Base-by-base conservation (phyloP, 768 basidiomycete genomes). In the Boletus sensibilis region DNA sequence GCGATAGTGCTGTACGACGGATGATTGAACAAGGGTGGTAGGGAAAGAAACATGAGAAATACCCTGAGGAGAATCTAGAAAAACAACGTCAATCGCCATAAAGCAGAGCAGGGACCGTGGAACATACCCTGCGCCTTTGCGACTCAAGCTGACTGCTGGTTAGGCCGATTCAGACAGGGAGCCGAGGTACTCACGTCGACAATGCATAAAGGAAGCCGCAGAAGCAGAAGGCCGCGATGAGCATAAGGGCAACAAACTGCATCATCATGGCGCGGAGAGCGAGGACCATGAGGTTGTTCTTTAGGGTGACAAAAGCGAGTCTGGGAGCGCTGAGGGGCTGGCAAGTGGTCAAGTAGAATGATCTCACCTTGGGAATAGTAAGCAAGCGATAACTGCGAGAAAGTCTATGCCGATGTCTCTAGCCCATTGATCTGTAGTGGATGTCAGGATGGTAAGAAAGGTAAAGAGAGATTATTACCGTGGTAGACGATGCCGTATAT, bases 201-300 rank as follows among this genome's bases (percentile, higher is more conserved):
- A 98, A 76, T 0, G 92, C 93, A 73, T 97, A 98, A 43, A 94
- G 71, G 71, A 98, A 98, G 3, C 94, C 94, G 34, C 86, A 84
- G 68, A 97, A 97, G 67, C 93, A 95, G 68, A 94, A 95, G 1
- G 82, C 85, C 5, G 93, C 92, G 18, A 94, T 88, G 31, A 86
- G 65, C 90, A 93, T 92, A 23, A 93, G 76, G n/a, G 83, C 75
- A 21, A 82, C 72, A 66, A 98, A 98, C 67, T 98, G 94, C 59
- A 87, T 78, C 55, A 98, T 84, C 94, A 98, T 96, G 1, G 94
- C 92, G 2, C 96, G 86, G 33, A 94, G 73, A 8, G 90, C 87
- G 23, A 92, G 78, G 21, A 91, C 88, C 83, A 90, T 87, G 39
- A 89, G 75, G 58, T 87, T 91, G 61, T 90, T 79, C 64, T 88